Percentiles rank a stretch among this genome's conserved stretches.
Evolutionary conservation across 805 yeast genomes (phyloP).

Genomic region (Metschnikowia rubicola): DNA sequence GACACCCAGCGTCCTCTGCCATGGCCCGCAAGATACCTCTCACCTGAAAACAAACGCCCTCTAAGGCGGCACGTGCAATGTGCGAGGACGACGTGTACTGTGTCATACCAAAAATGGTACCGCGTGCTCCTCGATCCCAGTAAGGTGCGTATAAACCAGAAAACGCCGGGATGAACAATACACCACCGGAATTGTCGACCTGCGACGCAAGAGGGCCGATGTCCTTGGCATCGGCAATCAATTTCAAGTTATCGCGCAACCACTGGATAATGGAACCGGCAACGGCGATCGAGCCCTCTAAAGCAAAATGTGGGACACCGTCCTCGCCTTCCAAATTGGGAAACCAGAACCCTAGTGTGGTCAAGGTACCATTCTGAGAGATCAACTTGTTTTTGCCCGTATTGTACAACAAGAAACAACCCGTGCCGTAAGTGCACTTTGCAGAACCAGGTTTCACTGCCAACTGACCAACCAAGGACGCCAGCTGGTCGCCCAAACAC

Average conservation of each 20-base stretch:
- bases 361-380: constrained; percentile 76
- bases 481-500: constrained; percentile 90
- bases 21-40: constrained; percentile 86
- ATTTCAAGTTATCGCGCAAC: constrained; percentile 85
- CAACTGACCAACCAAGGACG: constrained; percentile 89
- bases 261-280: constrained; percentile 94
- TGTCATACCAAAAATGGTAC: constrained; percentile 89
- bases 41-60: constrained; percentile 93
- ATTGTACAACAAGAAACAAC: constrained; percentile 85
- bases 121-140: constrained; percentile 92
- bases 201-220: constrained; percentile 86
- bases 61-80: constrained; percentile 90
- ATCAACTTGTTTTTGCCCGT: constrained; percentile 73
- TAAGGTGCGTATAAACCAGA: constrained; percentile 93
- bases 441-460: constrained; percentile 83
- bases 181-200: constrained; percentile 83
- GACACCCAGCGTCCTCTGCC: constrained; percentile 77
- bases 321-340: constrained; percentile 52
- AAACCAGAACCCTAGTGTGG: constrained; percentile 90
- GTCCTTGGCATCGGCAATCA: constrained; percentile 78
- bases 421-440: constrained; percentile 95
- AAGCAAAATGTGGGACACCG: constrained; percentile 72
- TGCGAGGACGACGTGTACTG: constrained; percentile 90
- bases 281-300: constrained; percentile 95
- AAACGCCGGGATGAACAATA: constrained; percentile 91